Percentiles rank a stretch among this genome's conserved stretches.
Conservation (phyloP, 176 grass and related monocot species). For the Triticum dicoccoides region DNA sequence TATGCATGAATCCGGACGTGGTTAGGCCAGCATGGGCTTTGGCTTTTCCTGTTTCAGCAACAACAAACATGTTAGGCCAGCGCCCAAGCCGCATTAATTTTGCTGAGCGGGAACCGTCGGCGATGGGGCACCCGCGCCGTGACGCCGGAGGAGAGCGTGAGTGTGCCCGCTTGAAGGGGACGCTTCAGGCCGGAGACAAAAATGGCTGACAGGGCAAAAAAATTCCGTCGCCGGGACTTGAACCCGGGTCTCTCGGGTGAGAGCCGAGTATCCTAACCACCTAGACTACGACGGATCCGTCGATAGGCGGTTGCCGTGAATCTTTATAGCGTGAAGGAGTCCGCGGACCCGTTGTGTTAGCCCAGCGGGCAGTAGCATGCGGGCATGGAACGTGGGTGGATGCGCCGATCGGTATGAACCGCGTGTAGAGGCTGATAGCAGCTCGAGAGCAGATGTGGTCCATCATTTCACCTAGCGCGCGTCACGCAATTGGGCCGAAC, state of each 20-base stretch:
- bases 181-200: not conserved
- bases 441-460: no score
- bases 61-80: not conserved
- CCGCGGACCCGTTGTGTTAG: no score
- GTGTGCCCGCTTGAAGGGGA: not conserved
- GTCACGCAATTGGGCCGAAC: no score
- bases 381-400: no score
- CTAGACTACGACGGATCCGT: slow-evolving; percentile 61
- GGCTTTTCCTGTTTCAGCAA: no score
- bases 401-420: no score
- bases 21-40: no score
- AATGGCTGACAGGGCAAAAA: not conserved
- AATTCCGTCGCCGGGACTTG: slow-evolving; percentile 61
- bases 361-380: no score
- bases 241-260: slow-evolving; percentile 78
- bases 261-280: slow-evolving; percentile 94
- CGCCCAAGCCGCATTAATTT: not conserved
- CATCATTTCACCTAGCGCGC: no score
- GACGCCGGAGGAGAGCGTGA: not conserved
- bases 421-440: no score
- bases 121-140: not conserved
- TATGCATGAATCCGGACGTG: not conserved
- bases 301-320: no score
- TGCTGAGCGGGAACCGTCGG: not conserved
- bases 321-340: no score